Conservation (phyloP, 306 rosid genomes). For the Cotoneaster glaucophyllus region DNA sequence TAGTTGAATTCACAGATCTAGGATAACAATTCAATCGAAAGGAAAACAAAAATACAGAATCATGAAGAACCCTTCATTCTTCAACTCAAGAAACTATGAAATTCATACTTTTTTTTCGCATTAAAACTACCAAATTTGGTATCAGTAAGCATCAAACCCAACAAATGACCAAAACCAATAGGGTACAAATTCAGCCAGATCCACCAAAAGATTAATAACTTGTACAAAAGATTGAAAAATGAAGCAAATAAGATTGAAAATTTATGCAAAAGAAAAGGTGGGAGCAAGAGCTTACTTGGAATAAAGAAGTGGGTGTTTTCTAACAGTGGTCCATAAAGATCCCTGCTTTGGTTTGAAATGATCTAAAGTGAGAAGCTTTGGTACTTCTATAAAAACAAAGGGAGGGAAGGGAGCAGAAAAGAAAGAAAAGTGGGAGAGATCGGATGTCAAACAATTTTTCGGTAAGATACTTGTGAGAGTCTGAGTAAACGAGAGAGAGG, state of each 20-base stretch:
- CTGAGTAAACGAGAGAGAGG: not conserved
- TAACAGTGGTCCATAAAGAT: not conserved
- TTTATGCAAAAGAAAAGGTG: not conserved
- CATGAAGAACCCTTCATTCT: not conserved
- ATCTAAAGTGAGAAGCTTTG: not conserved
- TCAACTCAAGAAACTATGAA: not conserved
- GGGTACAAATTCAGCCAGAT: slow-evolving; percentile 19
- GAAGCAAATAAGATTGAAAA: not conserved
- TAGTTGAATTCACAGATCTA: slow-evolving; percentile 14
- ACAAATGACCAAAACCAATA: not conserved
- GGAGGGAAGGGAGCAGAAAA: not conserved
- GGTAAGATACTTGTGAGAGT: not conserved
- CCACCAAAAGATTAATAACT: slow-evolving; percentile 13
- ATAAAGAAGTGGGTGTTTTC: not conserved
- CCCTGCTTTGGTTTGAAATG: not conserved
- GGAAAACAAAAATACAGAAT: not conserved
- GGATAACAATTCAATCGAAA: not conserved
- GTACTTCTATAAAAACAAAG: not conserved
- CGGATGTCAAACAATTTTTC: not conserved
- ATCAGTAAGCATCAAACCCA: slow-evolving; percentile 7
- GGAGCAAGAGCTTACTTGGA: slow-evolving; percentile 18
- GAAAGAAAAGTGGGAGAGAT: not conserved
- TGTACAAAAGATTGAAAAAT: not conserved
- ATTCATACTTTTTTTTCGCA: not conserved
- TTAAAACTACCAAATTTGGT: slow-evolving; percentile 3